Conservation (phyloP, 228 moss, liverwort and hornwort genomes). For the Sphagnum magellanicum region DNA sequence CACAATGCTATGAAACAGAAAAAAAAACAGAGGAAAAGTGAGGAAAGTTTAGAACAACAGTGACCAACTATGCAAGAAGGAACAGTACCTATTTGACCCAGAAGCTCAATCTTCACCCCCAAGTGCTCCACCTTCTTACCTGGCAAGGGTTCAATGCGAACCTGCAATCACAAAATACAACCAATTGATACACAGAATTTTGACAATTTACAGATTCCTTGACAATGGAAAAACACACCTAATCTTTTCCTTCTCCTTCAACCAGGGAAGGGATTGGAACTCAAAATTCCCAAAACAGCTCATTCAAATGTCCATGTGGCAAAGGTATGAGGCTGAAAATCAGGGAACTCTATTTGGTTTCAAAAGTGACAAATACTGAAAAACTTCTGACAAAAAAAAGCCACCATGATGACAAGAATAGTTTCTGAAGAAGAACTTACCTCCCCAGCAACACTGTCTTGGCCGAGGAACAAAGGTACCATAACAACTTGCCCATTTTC, state of each 20-base stretch:
- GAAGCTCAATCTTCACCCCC: slow-evolving; percentile 95
- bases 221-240: not conserved
- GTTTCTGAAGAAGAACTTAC: slow-evolving; percentile 8
- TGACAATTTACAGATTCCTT: not conserved
- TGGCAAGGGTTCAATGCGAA: slow-evolving; percentile 81
- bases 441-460: slow-evolving; percentile 61
- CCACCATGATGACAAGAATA: not conserved
- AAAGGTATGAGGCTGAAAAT: no score
- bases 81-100: slow-evolving; percentile 81
- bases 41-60: no score
- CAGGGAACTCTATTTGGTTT: no score
- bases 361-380: no score
- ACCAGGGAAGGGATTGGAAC: not conserved
- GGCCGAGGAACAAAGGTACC: slow-evolving; percentile 52
- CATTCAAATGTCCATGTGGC: no score
- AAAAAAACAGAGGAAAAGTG: no score
- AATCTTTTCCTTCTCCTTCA: not conserved
- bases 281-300: no score
- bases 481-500: slow-evolving; percentile 48
- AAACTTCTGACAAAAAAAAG: not conserved
- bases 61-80: no score
- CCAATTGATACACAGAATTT: not conserved
- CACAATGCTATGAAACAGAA: not conserved
- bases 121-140: slow-evolving; percentile 92
- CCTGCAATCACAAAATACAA: slow-evolving; percentile 18